phyloP scores from a whole-genome alignment of 768 basidiomycete genomes.

The Russula lepida region DNA sequence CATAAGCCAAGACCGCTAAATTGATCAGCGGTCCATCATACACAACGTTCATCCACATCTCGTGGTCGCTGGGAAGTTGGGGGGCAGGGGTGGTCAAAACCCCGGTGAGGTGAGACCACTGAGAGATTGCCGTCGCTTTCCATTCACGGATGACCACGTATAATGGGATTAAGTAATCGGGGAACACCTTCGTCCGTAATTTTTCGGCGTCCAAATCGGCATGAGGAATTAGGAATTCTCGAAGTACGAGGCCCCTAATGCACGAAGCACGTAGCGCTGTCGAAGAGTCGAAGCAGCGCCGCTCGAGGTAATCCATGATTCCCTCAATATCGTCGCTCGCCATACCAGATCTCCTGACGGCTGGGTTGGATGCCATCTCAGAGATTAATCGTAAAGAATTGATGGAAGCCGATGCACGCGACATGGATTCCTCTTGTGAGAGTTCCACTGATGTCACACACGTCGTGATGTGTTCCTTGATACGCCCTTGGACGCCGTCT shows the following conservation, averaged over 20 bases:
- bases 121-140: background rate
- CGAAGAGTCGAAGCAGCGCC: background rate
- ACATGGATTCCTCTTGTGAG: background rate
- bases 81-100: background rate
- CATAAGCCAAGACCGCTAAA: background rate
- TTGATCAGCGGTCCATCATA: constrained; percentile 5
- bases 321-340: background rate
- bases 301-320: background rate
- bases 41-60: background rate
- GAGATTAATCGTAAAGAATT: background rate
- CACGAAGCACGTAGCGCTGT: constrained; percentile 2
- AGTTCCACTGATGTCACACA: background rate
- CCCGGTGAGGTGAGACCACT: background rate
- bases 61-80: background rate
- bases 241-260: background rate
- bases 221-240: background rate
- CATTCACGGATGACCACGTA: background rate
- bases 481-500: background rate
- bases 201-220: background rate
- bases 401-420: background rate
- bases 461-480: background rate
- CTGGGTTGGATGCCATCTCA: background rate
- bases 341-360: background rate
- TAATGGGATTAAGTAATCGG: background rate
- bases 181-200: background rate